Evolutionary conservation across 768 basidiomycete genomes (phyloP), one percentile per base, ranked within the genome.

Genomic region (Mycena latifolia): DNA sequence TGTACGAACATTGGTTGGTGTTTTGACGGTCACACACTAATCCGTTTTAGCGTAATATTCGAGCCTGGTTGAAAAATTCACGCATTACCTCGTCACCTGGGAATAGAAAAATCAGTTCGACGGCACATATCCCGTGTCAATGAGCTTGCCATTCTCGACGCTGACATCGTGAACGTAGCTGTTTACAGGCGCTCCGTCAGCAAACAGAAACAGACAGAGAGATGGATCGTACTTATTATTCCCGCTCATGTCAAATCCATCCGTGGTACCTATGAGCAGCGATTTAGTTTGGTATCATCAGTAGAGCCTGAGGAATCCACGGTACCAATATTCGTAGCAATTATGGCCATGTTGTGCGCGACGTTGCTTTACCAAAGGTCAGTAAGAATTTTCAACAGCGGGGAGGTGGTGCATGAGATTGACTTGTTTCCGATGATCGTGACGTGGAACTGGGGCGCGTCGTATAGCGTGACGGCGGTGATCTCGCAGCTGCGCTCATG

Each of bases 81-180:
- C 41, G 74, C 71, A 25, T n/a, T n/a, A n/a, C n/a, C n/a, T n/a
- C n/a, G n/a, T n/a, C n/a, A n/a, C n/a, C n/a, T n/a, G n/a, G n/a
- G n/a, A n/a, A n/a, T n/a, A n/a, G n/a, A n/a, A n/a, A n/a, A n/a
- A n/a, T n/a, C n/a, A n/a, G n/a, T n/a, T n/a, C n/a, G n/a, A n/a
- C n/a, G n/a, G n/a, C n/a, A n/a, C n/a, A n/a, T n/a, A n/a, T n/a
- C n/a, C n/a, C n/a, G n/a, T n/a, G n/a, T n/a, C n/a, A n/a, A n/a
- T n/a, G n/a, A n/a, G n/a, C n/a, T n/a, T n/a, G n/a, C 72, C 76
- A 46, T 75, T 77, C 57, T 77, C 77, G 28, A 80, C 75, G 10
- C 70, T 67, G 46, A 78, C 72, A 37, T 80, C 77, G 51, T 79
- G 77, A 24, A 80, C 74, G 41, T 71, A 72, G 58, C 77, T 74